Base-by-base conservation (phyloP, 108 stramenopile species). In the Cyclostephanos tholiformis region DNA sequence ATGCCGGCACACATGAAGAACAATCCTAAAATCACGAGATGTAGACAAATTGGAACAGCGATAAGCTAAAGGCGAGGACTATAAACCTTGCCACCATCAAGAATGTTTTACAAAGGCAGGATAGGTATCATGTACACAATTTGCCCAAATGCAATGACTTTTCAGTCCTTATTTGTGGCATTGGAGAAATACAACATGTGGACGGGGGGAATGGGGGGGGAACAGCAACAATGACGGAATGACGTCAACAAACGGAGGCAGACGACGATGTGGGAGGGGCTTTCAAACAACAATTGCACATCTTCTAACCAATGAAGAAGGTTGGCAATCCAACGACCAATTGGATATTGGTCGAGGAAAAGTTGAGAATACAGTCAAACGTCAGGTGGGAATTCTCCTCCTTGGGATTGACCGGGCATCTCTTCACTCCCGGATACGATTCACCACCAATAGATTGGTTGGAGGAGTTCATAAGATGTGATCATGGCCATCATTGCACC, bases 71-170 rank as follows among this genome's bases (percentile, higher is more conserved):
- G 48, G 36, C 66, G 0, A 20, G 85, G 51, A 74, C 58, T 0
- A 84, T 84, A 11, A 81, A 71, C 57, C 63, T 80, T 38, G 85
- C 85, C 32, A 77, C 44, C 16, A 77, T 81, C 35, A 86, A 86
- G 60, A 60, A 76, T 19, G 79, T 83, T 0, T 30, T 86, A 9
- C 85, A 86, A 61, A 65, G 82, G 22, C 60, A 81, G 23, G 75
- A 81, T 59, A 75, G 85, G 7, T 86, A 71, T 43, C 71, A 69
- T 2, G 70, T 75, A 0, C 68, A 72, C 26, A 69, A 77, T 71
- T 76, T 86, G 59, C 79, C 79, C 2, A 69, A 68, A 26, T 81
- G 82, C 59, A 49, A 65, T 53, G 65, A 69, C n/a, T 50, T 75
- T 76, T 19, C 79, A 81, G 23, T 71, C 57, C 59, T 57, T 86